Percentiles rank a stretch among this genome's conserved stretches.
Evolutionary conservation across 2,329 filamentous ascomycete genomes (phyloP).

Genomic region (Colletotrichum horii): DNA sequence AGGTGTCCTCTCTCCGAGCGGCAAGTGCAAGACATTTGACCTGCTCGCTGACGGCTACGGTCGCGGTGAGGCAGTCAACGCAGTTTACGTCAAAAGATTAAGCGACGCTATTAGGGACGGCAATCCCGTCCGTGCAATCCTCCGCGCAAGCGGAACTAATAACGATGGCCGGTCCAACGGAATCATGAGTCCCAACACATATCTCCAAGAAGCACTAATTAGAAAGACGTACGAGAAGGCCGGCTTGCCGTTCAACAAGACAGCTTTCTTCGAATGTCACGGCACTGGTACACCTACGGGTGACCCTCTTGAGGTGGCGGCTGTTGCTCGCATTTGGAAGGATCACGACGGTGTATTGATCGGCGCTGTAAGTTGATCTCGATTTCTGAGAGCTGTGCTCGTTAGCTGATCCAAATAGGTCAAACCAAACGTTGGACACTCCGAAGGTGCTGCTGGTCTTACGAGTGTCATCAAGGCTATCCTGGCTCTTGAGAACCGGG

Average conservation of each 20-base stretch:
- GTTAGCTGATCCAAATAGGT: constrained; percentile 18
- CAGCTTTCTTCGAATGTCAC: constrained; percentile 35
- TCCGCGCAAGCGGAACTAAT: constrained; percentile 34
- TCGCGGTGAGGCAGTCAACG: constrained; percentile 39
- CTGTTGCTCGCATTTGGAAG: constrained; percentile 30
- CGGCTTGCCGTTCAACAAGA: constrained; percentile 20
- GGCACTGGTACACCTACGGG: constrained; percentile 44
- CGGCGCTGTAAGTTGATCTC: constrained; percentile 26
- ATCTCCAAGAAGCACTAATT: constrained; percentile 33
- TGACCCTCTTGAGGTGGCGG: constrained; percentile 40
- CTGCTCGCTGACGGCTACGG: constrained; percentile 49
- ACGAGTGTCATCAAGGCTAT: constrained; percentile 36
- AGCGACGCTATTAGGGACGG: constrained; percentile 43
- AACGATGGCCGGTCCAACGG: constrained; percentile 40
- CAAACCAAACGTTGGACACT: constrained; percentile 44
- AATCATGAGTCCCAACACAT: constrained; percentile 40
- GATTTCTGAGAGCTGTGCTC: accelerated
- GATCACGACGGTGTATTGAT: constrained; percentile 28
- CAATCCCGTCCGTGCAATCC: constrained; percentile 38
- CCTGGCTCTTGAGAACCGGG: constrained; percentile 24
- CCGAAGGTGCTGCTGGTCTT: constrained; percentile 37
- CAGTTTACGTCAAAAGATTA: constrained; percentile 45
- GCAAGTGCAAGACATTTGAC: constrained; percentile 39
- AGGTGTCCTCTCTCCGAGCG: constrained; percentile 31
- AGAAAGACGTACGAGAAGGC: constrained; percentile 29